Conservation (phyloP, 495 filamentous ascomycete species). For the Aspergillus haitiensis region DNA sequence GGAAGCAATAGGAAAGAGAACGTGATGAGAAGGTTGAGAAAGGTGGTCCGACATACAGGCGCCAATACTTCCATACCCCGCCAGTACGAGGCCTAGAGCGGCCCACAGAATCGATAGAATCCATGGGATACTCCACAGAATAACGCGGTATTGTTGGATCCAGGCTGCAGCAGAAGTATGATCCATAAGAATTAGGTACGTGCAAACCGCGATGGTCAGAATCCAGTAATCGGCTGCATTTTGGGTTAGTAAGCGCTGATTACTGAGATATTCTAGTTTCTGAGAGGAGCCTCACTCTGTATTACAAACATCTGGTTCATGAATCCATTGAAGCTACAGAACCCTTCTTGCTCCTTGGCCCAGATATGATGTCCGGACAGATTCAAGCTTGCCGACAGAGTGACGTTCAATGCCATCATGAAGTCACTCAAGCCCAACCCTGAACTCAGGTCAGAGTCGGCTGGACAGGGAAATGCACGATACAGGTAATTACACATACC, state of each 20-base stretch:
- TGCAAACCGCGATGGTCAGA: conserved; percentile 13
- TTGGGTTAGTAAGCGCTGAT: not conserved
- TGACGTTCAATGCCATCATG: conserved; percentile 16
- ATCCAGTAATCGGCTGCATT: conserved; percentile 17
- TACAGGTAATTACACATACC: conserved; percentile 1
- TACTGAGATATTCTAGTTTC: not conserved
- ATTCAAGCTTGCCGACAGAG: conserved; percentile 10
- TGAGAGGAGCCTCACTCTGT: not conserved
- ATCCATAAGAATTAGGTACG: conserved; percentile 16
- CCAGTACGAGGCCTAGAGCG: conserved; percentile 9
- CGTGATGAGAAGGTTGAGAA: too few species aligned
- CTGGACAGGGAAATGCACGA: not conserved
- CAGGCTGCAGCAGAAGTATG: conserved; percentile 12
- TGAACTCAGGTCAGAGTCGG: not conserved
- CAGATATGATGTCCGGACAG: conserved; percentile 10
- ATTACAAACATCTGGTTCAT: conserved; percentile 19
- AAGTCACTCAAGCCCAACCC: conserved; percentile 11
- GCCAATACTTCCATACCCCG: conserved; percentile 11
- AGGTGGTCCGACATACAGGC: conserved; percentile 5
- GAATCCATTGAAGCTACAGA: conserved; percentile 14
- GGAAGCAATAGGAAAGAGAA: not conserved
- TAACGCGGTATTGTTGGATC: conserved; percentile 12
- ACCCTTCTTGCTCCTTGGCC: not conserved
- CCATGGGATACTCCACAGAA: conserved; percentile 11
- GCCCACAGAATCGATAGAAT: conserved; percentile 13